These are phyloP conservation scores for Monosporascus sp. DNA, from an alignment of 2,329 filamentous ascomycete species.

Conservation along the genomic window DNA sequence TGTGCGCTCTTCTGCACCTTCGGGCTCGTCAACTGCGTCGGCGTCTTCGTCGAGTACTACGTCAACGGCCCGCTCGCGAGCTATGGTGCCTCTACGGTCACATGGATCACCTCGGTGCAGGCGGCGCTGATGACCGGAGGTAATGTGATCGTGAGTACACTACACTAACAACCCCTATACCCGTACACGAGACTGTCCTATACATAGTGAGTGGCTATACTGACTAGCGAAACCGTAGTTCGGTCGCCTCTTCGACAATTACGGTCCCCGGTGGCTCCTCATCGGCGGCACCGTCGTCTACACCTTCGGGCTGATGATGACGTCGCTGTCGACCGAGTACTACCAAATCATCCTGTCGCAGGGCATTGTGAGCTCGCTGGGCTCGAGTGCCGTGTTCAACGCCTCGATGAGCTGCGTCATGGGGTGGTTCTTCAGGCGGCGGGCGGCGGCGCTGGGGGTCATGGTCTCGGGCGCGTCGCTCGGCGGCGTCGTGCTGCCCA, in stretches of 20 bases:
- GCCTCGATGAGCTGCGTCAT: conserved; percentile 28
- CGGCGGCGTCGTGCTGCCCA: conserved; percentile 50
- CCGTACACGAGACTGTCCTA: conserved; percentile 27
- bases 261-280: conserved; percentile 52
- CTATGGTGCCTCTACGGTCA: conserved; percentile 44
- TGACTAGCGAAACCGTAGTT: conserved; percentile 4
- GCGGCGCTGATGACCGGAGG: conserved; percentile 40
- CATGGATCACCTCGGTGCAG: conserved; percentile 53
- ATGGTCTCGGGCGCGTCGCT: conserved; percentile 42
- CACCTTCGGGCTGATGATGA: conserved; percentile 57
- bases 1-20: conserved; percentile 33
- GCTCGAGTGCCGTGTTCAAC: conserved; percentile 30
- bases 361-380: conserved; percentile 26
- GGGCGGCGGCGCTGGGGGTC: conserved; percentile 43
- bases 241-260: conserved; percentile 54
- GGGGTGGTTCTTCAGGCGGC: conserved; percentile 42
- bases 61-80: conserved; percentile 36
- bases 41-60: conserved; percentile 55
- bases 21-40: conserved; percentile 36
- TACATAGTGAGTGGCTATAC: neutral
- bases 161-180: conserved; percentile 19
- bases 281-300: conserved; percentile 46
- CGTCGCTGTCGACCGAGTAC: conserved; percentile 38
- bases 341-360: conserved; percentile 37
- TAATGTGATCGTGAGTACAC: conserved; percentile 33